Evolutionary conservation across 768 basidiomycete species (phyloP).

Genomic region (Naematelia aurantialba): DNA sequence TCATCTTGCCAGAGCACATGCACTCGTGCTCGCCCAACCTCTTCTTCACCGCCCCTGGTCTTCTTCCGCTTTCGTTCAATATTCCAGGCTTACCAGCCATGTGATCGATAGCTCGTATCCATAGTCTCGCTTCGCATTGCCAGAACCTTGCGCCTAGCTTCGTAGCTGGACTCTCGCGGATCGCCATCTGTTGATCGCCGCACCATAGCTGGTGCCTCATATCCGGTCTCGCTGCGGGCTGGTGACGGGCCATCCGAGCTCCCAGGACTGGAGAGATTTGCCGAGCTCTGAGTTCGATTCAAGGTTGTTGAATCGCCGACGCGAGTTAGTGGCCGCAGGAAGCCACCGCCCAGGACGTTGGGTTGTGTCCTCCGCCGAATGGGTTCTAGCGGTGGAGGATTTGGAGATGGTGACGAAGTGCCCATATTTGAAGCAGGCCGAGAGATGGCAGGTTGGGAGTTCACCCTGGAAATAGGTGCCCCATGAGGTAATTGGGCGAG

Average conservation of each 20-base stretch:
- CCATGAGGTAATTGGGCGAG: slow-evolving; percentile 20
- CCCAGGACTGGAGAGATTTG: slow-evolving; percentile 11
- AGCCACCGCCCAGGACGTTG: slow-evolving; percentile 34
- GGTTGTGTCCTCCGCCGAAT: slow-evolving; percentile 17
- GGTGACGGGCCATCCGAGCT: neutral
- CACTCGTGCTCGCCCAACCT: too few species aligned
- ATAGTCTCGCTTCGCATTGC: slow-evolving; percentile 23
- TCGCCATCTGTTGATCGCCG: slow-evolving; percentile 35
- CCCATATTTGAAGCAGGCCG: slow-evolving; percentile 11
- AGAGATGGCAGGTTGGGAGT: slow-evolving; percentile 1
- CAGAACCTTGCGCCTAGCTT: slow-evolving; percentile 25
- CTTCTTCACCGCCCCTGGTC: too few species aligned
- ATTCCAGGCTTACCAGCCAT: slow-evolving; percentile 43
- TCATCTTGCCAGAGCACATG: neutral
- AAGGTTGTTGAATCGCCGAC: slow-evolving; percentile 17
- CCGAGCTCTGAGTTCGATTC: slow-evolving; percentile 21
- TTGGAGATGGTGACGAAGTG: slow-evolving; percentile 2
- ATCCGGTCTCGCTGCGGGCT: neutral
- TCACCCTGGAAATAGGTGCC: slow-evolving; percentile 23
- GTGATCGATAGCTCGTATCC: slow-evolving; percentile 39
- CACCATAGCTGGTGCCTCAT: slow-evolving; percentile 36
- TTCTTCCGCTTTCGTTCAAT: too few species aligned
- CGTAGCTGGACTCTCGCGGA: slow-evolving; percentile 6
- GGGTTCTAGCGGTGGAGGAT: slow-evolving; percentile 3
- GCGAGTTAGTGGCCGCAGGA: slow-evolving; percentile 35